These are phyloP conservation scores for Monascus ruber DNA, from an alignment of 2,329 filamentous ascomycete genomes.

Conservation along the genomic window DNA sequence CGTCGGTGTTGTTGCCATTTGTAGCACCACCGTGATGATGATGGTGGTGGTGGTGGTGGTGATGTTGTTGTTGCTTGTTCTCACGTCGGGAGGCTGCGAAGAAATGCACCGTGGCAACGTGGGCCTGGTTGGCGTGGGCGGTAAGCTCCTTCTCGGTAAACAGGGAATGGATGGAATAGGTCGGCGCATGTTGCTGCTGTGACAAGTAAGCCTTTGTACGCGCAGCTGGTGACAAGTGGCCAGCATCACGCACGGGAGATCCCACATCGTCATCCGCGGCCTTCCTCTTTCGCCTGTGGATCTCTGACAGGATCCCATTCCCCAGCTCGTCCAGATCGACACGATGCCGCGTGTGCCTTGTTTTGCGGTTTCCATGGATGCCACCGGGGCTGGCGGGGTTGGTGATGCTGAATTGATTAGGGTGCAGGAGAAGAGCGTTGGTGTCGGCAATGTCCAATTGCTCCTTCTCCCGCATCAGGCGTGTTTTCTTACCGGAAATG, in stretches of 20 bases:
- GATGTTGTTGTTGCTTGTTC: constrained; percentile 10
- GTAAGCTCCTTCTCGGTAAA: constrained; percentile 58
- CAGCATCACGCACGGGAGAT: constrained; percentile 43
- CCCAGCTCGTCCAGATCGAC: constrained; percentile 42
- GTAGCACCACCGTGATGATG: constrained; percentile 27
- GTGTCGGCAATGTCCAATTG: constrained; percentile 56
- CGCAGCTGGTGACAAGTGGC: constrained; percentile 36
- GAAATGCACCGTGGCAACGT: constrained; percentile 45
- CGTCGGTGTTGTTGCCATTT: constrained; percentile 32
- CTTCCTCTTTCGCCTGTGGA: constrained; percentile 49
- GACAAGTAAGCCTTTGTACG: constrained; percentile 44
- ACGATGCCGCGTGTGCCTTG: constrained; percentile 49
- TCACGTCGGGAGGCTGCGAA: constrained; percentile 41
- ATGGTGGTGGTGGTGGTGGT: background rate
- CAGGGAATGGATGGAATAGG: constrained; percentile 51
- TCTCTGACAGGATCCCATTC: constrained; percentile 36
- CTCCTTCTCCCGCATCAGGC: constrained; percentile 53
- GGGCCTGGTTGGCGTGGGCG: constrained; percentile 50
- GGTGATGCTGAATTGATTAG: constrained; percentile 55
- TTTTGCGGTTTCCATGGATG: constrained; percentile 50
- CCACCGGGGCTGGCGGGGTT: constrained; percentile 53
- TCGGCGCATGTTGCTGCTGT: constrained; percentile 46
- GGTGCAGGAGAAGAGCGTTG: constrained; percentile 53
- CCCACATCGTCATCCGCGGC: constrained; percentile 46
- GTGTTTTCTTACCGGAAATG: constrained; percentile 45